phyloP scores from a whole-genome alignment of 1,284 basidiomycete species.

The Apiotrichum laibachii region DNA sequence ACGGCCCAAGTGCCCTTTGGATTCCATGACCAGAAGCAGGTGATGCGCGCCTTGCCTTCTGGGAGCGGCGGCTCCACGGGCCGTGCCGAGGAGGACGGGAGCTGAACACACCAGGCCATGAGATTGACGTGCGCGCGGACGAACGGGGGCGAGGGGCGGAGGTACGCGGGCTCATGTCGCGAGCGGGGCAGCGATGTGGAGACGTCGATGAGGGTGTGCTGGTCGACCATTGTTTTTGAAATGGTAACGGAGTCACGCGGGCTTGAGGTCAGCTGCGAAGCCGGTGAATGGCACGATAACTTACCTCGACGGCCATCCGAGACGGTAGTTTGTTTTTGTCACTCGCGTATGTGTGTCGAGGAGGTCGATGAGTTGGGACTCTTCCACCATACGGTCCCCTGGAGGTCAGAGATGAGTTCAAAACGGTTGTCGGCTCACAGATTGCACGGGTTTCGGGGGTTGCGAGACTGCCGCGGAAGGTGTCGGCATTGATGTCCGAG shows the following conservation, averaged over 20 bases:
- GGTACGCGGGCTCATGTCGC: conserved; percentile 82
- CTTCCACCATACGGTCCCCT: conserved; percentile 89
- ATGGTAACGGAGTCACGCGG: conserved; percentile 91
- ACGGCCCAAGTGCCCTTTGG: conserved; percentile 84
- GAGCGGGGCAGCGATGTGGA: conserved; percentile 94
- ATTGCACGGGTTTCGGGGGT: conserved; percentile 81
- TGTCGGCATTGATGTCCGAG: conserved; percentile 67
- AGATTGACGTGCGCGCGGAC: conserved; percentile 86
- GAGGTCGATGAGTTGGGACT: conserved; percentile 76
- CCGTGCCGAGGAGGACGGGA: conserved; percentile 46
- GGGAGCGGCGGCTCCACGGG: conserved; percentile 47
- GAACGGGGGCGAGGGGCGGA: conserved; percentile 89
- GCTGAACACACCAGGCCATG: conserved; percentile 88
- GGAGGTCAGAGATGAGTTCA: conserved; percentile 1
- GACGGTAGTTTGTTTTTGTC: conserved; percentile 79
- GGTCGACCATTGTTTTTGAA: conserved; percentile 75
- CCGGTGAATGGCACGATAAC: conserved; percentile 44
- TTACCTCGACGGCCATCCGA: conserved; percentile 96
- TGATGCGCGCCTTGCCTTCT: conserved; percentile 63
- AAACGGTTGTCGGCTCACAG: conserved; percentile 50
- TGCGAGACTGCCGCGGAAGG: conserved; percentile 76
- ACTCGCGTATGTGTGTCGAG: conserved; percentile 82
- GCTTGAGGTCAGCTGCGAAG: conserved; percentile 53
- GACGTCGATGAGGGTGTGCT: conserved; percentile 81
- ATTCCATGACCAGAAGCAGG: conserved; percentile 94